Base-by-base conservation (phyloP, 352 stramenopile species). In the Phytopythium vexans region DNA sequence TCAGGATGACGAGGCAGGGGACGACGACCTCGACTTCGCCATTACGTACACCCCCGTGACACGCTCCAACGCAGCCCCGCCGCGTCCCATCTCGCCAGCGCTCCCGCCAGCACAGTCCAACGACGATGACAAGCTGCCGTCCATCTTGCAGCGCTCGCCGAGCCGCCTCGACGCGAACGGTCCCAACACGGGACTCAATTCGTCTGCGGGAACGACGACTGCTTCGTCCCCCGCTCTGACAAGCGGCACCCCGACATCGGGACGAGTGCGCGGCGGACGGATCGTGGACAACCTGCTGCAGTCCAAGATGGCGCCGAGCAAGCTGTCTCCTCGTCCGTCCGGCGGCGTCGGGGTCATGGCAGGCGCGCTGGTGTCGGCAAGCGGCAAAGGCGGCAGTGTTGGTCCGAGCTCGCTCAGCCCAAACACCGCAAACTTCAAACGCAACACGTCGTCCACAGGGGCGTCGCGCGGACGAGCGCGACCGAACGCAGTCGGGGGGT, bases 261-360 rank as follows among this genome's bases (percentile, higher is more conserved):
- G 67, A 2, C 61, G 74, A 7, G 49, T 57, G 27, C 72, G 74
- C 2, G 59, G 60, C 12, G 62, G 61, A 16, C 63, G 75, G 1
- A 78, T 84, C 45, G 75, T 84, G 61, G 75, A 86, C 47, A 76
- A 83, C 39, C 60, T 64, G 12, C 50, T 86, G 38, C 70, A 83
- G 49, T 33, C 47, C 43, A 84, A 70, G 56, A 57, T 45, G 27
- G 35, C 31, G 41, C n/a, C 59, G 1, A 78, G 68, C 58, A 83
- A 78, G 38, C 62, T 68, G 9, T 86, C 70, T 0, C 75, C 75
- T 16, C 70, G 72, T 12, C 49, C 58, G 8, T 49, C 60, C 8
- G 58, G 47, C 31, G 47, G 46, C 51, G 51, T 27, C 47, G 27
- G 40, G 9, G n/a, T 43, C 32, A 55, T 71, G 62, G 54, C 66